Base-by-base conservation (phyloP, 23 red algal species). In the Chondrus crispus region DNA sequence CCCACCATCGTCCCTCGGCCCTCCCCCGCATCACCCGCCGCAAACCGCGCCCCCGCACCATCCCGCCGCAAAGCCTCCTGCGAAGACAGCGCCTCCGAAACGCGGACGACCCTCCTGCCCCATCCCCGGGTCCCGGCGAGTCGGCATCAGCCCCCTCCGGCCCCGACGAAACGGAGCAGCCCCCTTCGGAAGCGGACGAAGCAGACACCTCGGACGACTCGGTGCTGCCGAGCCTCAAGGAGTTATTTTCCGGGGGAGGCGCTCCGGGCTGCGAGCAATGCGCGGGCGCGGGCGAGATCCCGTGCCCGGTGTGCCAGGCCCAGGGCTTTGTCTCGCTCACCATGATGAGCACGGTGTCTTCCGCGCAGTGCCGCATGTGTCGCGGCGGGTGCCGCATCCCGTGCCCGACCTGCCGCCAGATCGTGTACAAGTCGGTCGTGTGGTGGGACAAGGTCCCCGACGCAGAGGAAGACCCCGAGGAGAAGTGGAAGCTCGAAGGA, bases 311-410 rank as follows among this genome's bases (percentile, higher is more conserved):
- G 12, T 94, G 92, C 46, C 50, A 69, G 42, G 92, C 12, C 12
- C 87, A 30, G 37, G 92, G 92, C 11, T 88, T 53, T 45, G 51
- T 63, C n/a, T 45, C 84, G 14, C 30, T 94, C 0, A 94, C 68
- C 32, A 82, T 94, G 46, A 86, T 94, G 82, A 83, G 88, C 44
- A 94, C 92, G 5, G 52, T 58, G 9, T 80, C 69, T 66, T 77
- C 92, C 36, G 52, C 92, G 22, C 72, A 78, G 53, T 94, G 92
- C 54, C 92, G 92, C 13, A 80, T 94, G 92, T 94, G 92, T 45
- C 66, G 38, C 16, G 92, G 92, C 32, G 57, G 70, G 19, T 66
- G 42, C n/a, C 54, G 32, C n/a, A 87, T 94, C 35, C 92, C 92
- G 6, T 94, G 92, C n/a, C 92, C 92, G 28, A 49, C 92, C 3